A percentile compares a stretch with the other conserved stretches of the same genome.
Conservation (phyloP, 306 rosid genomes). For the Psophocarpus tetragonolobus region DNA sequence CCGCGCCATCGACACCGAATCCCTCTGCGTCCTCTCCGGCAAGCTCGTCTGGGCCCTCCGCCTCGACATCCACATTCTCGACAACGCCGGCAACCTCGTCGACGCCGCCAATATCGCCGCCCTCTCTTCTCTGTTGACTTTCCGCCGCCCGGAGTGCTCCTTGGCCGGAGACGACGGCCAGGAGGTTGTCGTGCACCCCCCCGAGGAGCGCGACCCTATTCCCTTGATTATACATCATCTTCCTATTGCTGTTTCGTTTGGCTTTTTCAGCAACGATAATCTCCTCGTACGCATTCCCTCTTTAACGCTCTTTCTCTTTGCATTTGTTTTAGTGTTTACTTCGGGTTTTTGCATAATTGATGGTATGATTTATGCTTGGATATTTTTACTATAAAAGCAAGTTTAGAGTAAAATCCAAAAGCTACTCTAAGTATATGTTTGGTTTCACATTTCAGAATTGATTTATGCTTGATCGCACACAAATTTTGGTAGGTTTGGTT, state of each 20-base stretch:
- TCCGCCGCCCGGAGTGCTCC: conserved; percentile 87
- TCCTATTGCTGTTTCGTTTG: conserved; percentile 92
- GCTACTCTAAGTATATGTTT: too few species aligned
- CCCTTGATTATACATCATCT: conserved; percentile 90
- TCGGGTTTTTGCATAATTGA: too few species aligned
- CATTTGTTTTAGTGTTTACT: not conserved
- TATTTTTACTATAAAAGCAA: too few species aligned
- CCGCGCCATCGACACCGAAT: conserved; percentile 80
- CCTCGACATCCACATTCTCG: conserved; percentile 81
- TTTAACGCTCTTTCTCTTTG: not conserved
- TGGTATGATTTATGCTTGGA: too few species aligned
- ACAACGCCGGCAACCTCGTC: conserved; percentile 89
- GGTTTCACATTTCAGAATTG: too few species aligned
- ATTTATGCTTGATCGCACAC: too few species aligned
- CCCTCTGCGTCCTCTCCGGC: conserved; percentile 75
- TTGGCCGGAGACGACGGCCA: conserved; percentile 83
- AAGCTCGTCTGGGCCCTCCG: conserved; percentile 86
- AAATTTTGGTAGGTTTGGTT: too few species aligned
- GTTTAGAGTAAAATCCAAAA: too few species aligned
- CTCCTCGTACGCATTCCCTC: conserved; percentile 50
- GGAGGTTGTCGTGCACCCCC: conserved; percentile 81
- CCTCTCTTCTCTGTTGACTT: conserved; percentile 74
- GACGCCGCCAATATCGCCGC: conserved; percentile 95
- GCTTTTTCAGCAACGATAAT: conserved; percentile 70
- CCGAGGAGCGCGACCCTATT: conserved; percentile 77